These are phyloP conservation scores for Aspergillus heteromorphus DNA, from an alignment of 495 filamentous ascomycete genomes.

Conservation along the genomic window DNA sequence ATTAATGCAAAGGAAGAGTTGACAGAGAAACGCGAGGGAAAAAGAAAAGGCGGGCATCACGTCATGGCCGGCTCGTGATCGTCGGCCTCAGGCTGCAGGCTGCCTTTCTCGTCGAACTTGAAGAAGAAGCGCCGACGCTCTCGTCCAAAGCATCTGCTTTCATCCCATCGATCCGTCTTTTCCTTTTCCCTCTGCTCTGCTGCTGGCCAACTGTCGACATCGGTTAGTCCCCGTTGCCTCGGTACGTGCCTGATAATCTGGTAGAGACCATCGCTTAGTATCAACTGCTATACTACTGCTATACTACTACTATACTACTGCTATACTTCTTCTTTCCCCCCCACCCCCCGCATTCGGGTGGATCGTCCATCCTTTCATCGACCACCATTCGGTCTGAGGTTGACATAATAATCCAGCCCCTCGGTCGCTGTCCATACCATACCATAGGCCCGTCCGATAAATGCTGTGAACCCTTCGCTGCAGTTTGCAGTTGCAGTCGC, in stretches of 20 bases:
- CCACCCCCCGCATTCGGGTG: not conserved
- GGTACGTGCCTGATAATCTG: no score
- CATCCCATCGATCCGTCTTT: no score
- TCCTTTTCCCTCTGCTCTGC: no score
- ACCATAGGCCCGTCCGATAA: not conserved
- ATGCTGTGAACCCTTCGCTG: conserved; percentile 9
- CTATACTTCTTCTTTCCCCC: no score
- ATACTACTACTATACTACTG: no score
- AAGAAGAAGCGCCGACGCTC: not conserved
- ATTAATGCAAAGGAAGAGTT: no score
- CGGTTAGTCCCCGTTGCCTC: no score
- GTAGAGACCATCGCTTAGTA: not conserved
- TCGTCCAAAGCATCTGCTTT: not conserved
- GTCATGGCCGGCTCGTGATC: conserved; percentile 9
- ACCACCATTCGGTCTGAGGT: not conserved
- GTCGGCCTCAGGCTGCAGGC: not conserved
- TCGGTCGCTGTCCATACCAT: not conserved
- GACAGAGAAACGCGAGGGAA: not conserved
- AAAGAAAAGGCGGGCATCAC: not conserved
- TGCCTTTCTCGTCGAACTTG: not conserved
- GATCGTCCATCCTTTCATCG: not conserved
- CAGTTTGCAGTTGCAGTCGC: conserved; percentile 2
- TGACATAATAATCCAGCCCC: not conserved
- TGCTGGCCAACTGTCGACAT: no score
- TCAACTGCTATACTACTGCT: not conserved